Base-by-base conservation (phyloP, 2,329 filamentous ascomycete species). In the Botrytis cinerea region DNA sequence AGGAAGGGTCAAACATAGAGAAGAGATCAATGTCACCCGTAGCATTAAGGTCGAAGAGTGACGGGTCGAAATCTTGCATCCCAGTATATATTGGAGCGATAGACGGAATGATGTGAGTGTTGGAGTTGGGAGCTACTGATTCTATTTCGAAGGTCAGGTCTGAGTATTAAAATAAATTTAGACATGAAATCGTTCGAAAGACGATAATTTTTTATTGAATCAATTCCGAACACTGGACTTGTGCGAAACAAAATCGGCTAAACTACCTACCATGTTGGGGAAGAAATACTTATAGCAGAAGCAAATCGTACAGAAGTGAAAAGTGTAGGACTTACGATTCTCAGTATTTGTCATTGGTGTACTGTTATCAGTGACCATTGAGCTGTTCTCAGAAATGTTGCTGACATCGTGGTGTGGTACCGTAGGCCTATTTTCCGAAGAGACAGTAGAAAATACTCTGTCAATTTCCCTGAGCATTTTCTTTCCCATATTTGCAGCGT, bases 391-490 rank as follows among this genome's bases (percentile, higher is more conserved):
- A 9, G 57, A 35, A 20, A 35, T 60, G 20, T 38, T 20, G 14
- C 22, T 61, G 16, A 22, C 16, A 70, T 70, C 54, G 20, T 70
- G 54, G 14, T 46, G 54, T 61, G 68, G 40, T 10, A 46, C 45
- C n/a, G 46, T 38, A 20, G 46, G n/a, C 54, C 61, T 38, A 48
- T 66, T 64, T 4, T 60, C 66, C 32, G 72, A 45, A 25, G 46
- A 72, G 43, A 77, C 70, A 0, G 74, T 71, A 28, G 75, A 75
- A 57, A 73, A 75, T 2, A 78, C 77, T 66, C 78, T 64, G 40
- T 79, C 77, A 70, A 78, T 78, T 70, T 79, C 77, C 38, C 74
- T 76, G 2, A 78, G 64, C 22, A 77, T 70, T 35, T 76, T 76
- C 72, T 74, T 75, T 0, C 76, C 78, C 74, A 78, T 76, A 20